phyloP scores from a whole-genome alignment of 345 rosid genomes.

The Brassica rapa region DNA sequence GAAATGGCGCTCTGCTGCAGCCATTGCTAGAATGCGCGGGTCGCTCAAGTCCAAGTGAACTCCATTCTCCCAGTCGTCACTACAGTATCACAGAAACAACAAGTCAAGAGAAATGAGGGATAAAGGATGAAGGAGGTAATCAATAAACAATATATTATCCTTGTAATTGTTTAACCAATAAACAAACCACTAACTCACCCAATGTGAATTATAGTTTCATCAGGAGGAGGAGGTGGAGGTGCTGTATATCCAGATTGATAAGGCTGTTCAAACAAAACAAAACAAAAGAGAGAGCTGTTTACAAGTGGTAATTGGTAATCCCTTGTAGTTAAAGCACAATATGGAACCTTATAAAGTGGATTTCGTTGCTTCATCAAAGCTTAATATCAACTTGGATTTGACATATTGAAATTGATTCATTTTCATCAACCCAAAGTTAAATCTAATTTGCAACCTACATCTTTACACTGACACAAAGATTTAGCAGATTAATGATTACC shows the following conservation, averaged over 20 bases:
- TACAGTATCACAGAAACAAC: not conserved
- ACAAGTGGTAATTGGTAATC: not conserved
- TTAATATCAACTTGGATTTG: not conserved
- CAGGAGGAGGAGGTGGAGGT: slow-evolving; percentile 65
- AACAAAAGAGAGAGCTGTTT: not conserved
- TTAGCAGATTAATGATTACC: slow-evolving; percentile 46
- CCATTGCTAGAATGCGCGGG: slow-evolving; percentile 4
- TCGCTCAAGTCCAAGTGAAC: slow-evolving; percentile 1
- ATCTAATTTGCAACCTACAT: not conserved
- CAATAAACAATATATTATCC: not conserved
- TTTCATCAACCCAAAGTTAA: not conserved
- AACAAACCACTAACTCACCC: slow-evolving; percentile 52
- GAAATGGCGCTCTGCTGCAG: not conserved
- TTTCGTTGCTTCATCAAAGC: not conserved
- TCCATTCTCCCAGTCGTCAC: not conserved
- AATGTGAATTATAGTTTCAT: slow-evolving; percentile 74
- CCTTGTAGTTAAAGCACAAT: not conserved
- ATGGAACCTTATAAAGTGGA: not conserved
- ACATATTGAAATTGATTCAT: not conserved
- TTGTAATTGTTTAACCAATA: not conserved
- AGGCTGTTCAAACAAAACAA: slow-evolving; percentile 44
- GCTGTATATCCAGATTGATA: slow-evolving; percentile 90
- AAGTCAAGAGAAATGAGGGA: not conserved
- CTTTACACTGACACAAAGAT: not conserved
- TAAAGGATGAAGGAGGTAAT: not conserved